phyloP scores from a whole-genome alignment of 305 asterid genomes.

The Fraxinus dipetala region DNA sequence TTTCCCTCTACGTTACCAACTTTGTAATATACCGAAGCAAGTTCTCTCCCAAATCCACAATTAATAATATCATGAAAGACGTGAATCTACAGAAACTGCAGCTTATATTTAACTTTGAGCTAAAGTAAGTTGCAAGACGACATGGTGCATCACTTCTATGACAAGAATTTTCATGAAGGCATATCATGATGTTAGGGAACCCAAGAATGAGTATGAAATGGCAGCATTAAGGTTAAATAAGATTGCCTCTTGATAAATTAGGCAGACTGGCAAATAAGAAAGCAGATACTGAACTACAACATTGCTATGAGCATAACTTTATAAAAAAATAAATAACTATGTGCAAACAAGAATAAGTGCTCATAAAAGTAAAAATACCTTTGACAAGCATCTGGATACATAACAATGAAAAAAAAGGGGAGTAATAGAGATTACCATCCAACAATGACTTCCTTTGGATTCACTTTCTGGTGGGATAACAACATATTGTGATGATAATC shows the following conservation, averaged over 20 bases:
- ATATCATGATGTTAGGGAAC: neutral
- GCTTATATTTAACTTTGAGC: neutral
- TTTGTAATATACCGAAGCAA: neutral
- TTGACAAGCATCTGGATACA: neutral
- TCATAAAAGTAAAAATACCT: neutral
- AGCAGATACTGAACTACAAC: neutral
- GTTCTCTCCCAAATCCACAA: neutral
- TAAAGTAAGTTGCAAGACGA: neutral
- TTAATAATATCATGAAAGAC: neutral
- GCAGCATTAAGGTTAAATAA: neutral
- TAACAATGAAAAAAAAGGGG: neutral
- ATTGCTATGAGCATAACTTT: neutral
- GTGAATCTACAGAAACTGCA: neutral
- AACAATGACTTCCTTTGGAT: conserved; percentile 87
- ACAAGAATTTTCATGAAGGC: neutral
- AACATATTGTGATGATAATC: conserved; percentile 87
- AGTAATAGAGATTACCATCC: conserved; percentile 60
- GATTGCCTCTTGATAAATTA: neutral
- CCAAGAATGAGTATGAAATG: neutral
- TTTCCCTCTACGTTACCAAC: neutral
- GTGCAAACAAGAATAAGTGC: neutral
- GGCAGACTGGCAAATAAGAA: neutral
- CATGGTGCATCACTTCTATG: neutral
- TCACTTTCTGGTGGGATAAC: conserved; percentile 82
- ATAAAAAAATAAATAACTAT: neutral